These are phyloP conservation scores for Malassezia vespertilionis DNA, from an alignment of 1,284 basidiomycete species.

Conservation along the genomic window DNA sequence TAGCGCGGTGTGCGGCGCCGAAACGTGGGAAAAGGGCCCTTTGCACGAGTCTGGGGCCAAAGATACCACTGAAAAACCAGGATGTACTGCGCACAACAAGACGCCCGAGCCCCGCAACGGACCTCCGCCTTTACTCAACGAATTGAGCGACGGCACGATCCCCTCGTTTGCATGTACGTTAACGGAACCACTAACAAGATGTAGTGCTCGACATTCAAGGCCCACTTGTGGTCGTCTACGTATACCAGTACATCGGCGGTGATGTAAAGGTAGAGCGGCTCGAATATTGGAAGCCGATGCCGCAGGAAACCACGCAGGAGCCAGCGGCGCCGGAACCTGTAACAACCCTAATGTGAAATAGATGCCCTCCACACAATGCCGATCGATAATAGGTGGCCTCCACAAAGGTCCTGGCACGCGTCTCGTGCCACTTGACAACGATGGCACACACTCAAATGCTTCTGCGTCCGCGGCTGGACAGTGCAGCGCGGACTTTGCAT, in stretches of 20 bases:
- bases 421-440: too few relatives aligned
- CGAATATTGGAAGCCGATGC: slow-evolving; percentile 34
- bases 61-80: background rate
- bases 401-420: too few relatives aligned
- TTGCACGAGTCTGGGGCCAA: background rate
- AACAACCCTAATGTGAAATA: too few relatives aligned
- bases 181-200: background rate
- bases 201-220: slow-evolving; percentile 45
- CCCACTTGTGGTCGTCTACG: slow-evolving; percentile 40
- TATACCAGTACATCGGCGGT: slow-evolving; percentile 44
- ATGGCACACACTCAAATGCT: too few relatives aligned
- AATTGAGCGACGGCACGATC: background rate
- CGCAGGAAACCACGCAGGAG: too few relatives aligned
- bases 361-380: background rate
- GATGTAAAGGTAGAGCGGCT: slow-evolving; percentile 47
- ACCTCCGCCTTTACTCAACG: background rate
- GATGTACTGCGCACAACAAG: background rate
- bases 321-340: too few relatives aligned
- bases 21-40: too few relatives aligned
- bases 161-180: slow-evolving; percentile 15
- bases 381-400: background rate
- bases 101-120: background rate
- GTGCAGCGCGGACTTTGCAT: too few relatives aligned
- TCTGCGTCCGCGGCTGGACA: too few relatives aligned
- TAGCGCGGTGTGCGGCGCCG: too few relatives aligned